These are phyloP conservation scores for Omphalea diandra DNA, from an alignment of 441 rosid genomes.

Conservation along the genomic window DNA sequence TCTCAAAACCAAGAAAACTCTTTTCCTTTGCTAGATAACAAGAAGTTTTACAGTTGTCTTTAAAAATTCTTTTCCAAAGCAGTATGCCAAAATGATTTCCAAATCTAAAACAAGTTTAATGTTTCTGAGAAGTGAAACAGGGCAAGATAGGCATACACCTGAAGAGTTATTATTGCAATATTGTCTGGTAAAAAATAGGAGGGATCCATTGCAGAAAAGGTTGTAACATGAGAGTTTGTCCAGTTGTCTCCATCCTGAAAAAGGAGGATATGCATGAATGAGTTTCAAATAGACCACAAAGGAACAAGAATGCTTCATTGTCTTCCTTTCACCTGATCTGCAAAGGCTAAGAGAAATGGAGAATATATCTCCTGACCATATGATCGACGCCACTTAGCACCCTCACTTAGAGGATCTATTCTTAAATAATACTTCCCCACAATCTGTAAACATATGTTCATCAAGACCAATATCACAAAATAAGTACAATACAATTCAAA, in stretches of 20 bases:
- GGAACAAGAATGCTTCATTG: constrained; percentile 16
- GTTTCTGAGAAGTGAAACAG: constrained; percentile 4
- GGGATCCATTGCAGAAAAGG: constrained; percentile 47
- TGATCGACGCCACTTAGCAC: constrained; percentile 59
- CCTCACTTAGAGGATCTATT: constrained; percentile 48
- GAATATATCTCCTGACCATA: constrained; percentile 63
- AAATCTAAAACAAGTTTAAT: neutral
- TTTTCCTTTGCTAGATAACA: neutral
- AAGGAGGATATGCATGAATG: constrained; percentile 6
- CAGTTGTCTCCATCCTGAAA: constrained; percentile 44
- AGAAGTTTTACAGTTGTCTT: neutral
- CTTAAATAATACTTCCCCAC: constrained; percentile 50
- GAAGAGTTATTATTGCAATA: constrained; percentile 45
- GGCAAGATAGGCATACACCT: constrained; percentile 24
- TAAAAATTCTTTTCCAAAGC: neutral
- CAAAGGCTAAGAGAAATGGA: constrained; percentile 53
- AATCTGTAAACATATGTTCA: constrained; percentile 30
- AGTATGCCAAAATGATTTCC: neutral
- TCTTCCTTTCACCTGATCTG: constrained; percentile 52
- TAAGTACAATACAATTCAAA: neutral
- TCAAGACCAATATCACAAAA: constrained; percentile 12
- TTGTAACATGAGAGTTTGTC: constrained; percentile 38
- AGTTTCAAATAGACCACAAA: constrained; percentile 10
- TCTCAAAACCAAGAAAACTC: neutral
- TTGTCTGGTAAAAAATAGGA: constrained; percentile 54